These are phyloP conservation scores for Phytopythium aichiense DNA, from an alignment of 352 stramenopile genomes.

Conservation along the genomic window DNA sequence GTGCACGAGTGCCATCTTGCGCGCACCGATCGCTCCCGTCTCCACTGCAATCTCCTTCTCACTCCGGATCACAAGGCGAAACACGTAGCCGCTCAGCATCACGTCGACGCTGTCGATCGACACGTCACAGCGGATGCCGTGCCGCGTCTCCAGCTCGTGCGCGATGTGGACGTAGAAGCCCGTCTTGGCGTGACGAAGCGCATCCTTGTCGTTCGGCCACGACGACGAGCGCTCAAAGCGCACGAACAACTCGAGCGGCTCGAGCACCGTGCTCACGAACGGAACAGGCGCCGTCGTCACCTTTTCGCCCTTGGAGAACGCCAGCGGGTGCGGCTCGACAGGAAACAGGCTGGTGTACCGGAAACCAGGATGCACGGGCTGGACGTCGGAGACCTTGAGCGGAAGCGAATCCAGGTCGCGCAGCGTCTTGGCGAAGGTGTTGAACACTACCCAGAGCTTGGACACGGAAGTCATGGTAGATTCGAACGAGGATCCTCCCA, in stretches of 20 bases:
- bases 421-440: conserved; percentile 72
- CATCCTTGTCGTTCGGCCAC: conserved; percentile 82
- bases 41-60: conserved; percentile 72
- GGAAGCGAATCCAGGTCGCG: conserved; percentile 77
- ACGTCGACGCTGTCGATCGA: conserved; percentile 75
- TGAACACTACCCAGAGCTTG: conserved; percentile 78
- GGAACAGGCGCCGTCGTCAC: conserved; percentile 43
- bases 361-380: conserved; percentile 75
- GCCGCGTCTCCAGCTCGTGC: conserved; percentile 65
- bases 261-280: conserved; percentile 71
- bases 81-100: conserved; percentile 77
- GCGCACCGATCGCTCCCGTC: conserved; percentile 46
- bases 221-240: conserved; percentile 84
- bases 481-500: conserved; percentile 51
- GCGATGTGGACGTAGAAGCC: conserved; percentile 89
- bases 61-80: conserved; percentile 76
- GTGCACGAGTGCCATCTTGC: conserved; percentile 58
- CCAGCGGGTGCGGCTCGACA: conserved; percentile 79
- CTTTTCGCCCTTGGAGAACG: conserved; percentile 71
- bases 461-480: conserved; percentile 74
- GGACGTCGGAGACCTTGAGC: conserved; percentile 81
- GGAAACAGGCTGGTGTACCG: conserved; percentile 86
- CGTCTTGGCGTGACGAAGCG: conserved; percentile 78
- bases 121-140: conserved; percentile 68
- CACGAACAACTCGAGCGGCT: conserved; percentile 66